phyloP scores from a whole-genome alignment of 129 eudicot genomes.

The Flaveria ramosissima region DNA sequence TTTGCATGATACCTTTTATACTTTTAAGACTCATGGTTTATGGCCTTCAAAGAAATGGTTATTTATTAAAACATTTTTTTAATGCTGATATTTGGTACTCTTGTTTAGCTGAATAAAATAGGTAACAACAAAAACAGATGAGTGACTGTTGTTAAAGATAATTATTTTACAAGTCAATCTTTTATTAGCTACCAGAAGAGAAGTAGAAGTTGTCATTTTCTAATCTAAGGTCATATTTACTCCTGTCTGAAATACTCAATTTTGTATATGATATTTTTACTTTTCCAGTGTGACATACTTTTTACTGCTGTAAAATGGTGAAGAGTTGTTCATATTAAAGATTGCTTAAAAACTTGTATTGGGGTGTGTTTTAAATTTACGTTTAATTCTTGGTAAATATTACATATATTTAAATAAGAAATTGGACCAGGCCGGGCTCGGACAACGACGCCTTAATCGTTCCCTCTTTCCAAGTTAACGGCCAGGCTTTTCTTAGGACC shows the following conservation, averaged over 20 bases:
- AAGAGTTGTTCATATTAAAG: neutral
- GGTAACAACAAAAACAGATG: neutral
- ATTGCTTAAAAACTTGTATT: neutral
- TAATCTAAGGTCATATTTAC: neutral
- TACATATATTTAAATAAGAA: neutral
- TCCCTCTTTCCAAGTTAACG: neutral
- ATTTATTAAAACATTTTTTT: neutral
- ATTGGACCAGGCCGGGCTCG: neutral
- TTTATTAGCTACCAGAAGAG: neutral
- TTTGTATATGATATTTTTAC: neutral
- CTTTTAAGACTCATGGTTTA: neutral
- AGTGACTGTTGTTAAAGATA: neutral
- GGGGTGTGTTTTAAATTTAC: neutral
- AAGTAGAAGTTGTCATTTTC: neutral
- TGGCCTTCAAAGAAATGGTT: constrained; percentile 1
- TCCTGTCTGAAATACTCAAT: neutral
- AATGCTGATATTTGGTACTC: neutral
- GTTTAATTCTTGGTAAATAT: neutral
- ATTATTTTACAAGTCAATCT: neutral
- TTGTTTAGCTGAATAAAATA: neutral
- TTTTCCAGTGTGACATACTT: neutral
- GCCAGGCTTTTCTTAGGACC: neutral
- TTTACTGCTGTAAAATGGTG: neutral
- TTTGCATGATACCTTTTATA: constrained; percentile 4
- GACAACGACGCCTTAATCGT: neutral